Conservation (phyloP, 768 basidiomycete genomes). For the Mycena metata region DNA sequence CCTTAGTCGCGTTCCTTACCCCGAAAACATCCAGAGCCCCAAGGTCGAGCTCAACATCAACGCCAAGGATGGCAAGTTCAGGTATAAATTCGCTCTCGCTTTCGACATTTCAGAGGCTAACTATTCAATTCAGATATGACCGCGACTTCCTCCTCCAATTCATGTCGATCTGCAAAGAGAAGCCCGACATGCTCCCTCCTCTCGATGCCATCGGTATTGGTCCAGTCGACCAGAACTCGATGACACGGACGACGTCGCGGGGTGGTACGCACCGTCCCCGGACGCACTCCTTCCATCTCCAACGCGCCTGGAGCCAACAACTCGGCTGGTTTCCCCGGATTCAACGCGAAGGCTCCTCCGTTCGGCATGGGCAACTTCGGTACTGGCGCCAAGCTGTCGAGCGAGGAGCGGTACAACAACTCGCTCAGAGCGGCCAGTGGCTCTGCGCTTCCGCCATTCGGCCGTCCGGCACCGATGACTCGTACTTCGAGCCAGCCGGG, state of each 20-base stretch:
- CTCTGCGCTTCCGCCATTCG: slow-evolving; percentile 63
- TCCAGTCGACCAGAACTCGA: slow-evolving; percentile 69
- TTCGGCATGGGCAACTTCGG: slow-evolving; percentile 79
- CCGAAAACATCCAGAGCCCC: slow-evolving; percentile 86
- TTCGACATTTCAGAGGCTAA: neutral
- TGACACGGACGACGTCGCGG: slow-evolving; percentile 69
- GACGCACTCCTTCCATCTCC: slow-evolving; percentile 58
- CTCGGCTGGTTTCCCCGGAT: slow-evolving; percentile 58
- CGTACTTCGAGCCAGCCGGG: slow-evolving; percentile 79
- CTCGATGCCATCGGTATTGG: slow-evolving; percentile 94
- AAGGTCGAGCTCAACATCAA: slow-evolving; percentile 86
- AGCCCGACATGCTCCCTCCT: slow-evolving; percentile 90
- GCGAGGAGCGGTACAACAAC: slow-evolving; percentile 77
- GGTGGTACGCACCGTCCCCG: slow-evolving; percentile 72
- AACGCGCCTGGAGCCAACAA: slow-evolving; percentile 28
- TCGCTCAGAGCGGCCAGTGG: slow-evolving; percentile 67
- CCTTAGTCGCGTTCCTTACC: slow-evolving; percentile 82
- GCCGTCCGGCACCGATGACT: slow-evolving; percentile 71
- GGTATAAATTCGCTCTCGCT: slow-evolving; percentile 56
- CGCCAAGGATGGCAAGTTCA: slow-evolving; percentile 90
- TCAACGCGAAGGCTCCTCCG: slow-evolving; percentile 60
- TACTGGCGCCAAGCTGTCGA: slow-evolving; percentile 70
- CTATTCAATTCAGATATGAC: slow-evolving; percentile 76
- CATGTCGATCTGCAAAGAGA: slow-evolving; percentile 94
- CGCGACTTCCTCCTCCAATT: slow-evolving; percentile 98